phyloP scores from a whole-genome alignment of 306 rosid genomes.

The Phaseolus lunatus region DNA sequence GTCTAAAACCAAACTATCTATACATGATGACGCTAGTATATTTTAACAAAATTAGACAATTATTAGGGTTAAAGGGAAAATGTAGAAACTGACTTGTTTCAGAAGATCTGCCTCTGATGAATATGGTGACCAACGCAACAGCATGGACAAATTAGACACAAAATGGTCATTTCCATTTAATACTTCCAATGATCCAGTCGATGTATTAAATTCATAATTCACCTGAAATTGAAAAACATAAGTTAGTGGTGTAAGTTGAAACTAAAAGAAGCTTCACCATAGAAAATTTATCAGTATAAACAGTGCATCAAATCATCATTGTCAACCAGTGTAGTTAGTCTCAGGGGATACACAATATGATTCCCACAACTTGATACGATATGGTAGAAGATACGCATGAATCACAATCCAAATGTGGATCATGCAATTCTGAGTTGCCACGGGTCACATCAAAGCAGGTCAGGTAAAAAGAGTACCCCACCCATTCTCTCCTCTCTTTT shows the following conservation, averaged over 20 bases:
- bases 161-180: constrained; percentile 74
- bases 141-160: constrained; percentile 65
- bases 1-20: too few relatives aligned
- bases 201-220: constrained; percentile 66
- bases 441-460: too few relatives aligned
- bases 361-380: too few relatives aligned
- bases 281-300: constrained; percentile 37
- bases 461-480: too few relatives aligned
- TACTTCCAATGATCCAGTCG: constrained; percentile 57
- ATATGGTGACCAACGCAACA: constrained; percentile 90
- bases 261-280: constrained; percentile 10
- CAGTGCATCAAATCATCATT: constrained; percentile 24
- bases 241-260: constrained; percentile 8
- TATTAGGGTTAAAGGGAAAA: constrained; percentile 26
- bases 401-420: too few relatives aligned
- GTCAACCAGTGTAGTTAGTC: background rate
- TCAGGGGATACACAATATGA: too few relatives aligned
- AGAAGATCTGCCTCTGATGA: constrained; percentile 85
- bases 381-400: too few relatives aligned
- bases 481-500: too few relatives aligned
- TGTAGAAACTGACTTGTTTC: constrained; percentile 66
- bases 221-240: constrained; percentile 66
- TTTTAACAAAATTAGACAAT: background rate
- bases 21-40: background rate
- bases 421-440: too few relatives aligned